These are phyloP conservation scores for Circinella minor DNA, from an alignment of 371 early-diverging fungal genomes.

Conservation along the genomic window DNA sequence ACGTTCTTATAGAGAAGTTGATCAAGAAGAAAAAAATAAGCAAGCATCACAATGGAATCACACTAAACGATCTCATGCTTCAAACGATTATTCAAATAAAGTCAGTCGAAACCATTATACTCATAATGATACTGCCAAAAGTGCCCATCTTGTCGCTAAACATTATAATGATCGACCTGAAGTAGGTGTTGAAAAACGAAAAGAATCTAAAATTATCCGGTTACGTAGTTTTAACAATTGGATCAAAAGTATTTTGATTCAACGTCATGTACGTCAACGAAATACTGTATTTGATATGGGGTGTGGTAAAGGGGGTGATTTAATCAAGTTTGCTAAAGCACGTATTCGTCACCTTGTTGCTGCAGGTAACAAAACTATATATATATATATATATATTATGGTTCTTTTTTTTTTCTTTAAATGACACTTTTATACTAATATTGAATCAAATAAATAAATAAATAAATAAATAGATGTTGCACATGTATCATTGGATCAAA, in stretches of 20 bases:
- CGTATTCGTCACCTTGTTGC: slow-evolving; percentile 76
- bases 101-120: slow-evolving; percentile 2
- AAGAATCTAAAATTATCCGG: slow-evolving; percentile 85
- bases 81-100: slow-evolving; percentile 8
- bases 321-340: slow-evolving; percentile 89
- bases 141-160: slow-evolving; percentile 67
- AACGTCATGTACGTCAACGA: slow-evolving; percentile 57
- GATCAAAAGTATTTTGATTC: slow-evolving; percentile 91
- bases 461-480: slow-evolving; percentile 88
- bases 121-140: slow-evolving; percentile 13
- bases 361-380: slow-evolving; percentile 58
- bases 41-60: not conserved
- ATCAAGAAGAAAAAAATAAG: not conserved
- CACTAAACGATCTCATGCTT: slow-evolving; percentile 12
- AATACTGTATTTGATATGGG: slow-evolving; percentile 91
- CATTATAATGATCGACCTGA: slow-evolving; percentile 95
- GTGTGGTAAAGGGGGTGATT: slow-evolving; percentile 99
- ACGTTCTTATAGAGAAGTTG: not conserved
- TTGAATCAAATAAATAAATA: too few species aligned
- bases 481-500: slow-evolving; percentile 90
- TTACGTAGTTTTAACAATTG: slow-evolving; percentile 96
- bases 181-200: slow-evolving; percentile 72
- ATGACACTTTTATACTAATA: too few species aligned
- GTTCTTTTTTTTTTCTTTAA: not conserved
- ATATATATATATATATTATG: not conserved